phyloP scores from a whole-genome alignment of 2,329 filamentous ascomycete species.

The Pseudopyrenochaeta lycopersici region DNA sequence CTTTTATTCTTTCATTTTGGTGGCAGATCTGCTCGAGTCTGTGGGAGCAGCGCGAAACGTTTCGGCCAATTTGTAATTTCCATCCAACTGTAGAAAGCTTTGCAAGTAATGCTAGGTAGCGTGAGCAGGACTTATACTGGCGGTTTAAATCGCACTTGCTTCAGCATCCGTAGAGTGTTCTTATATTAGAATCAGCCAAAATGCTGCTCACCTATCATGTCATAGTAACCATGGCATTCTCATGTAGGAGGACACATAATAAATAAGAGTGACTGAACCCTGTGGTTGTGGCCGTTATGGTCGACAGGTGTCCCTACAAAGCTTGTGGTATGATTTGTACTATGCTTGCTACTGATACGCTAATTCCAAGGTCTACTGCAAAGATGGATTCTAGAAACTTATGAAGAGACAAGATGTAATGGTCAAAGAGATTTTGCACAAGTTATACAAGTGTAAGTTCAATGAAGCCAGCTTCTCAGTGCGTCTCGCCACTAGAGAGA shows the following conservation, averaged over 20 bases:
- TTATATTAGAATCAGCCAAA: background rate
- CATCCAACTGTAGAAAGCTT: background rate
- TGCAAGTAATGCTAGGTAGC: background rate
- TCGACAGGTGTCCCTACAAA: too few relatives aligned
- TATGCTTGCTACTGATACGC: too few relatives aligned
- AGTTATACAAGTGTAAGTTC: too few relatives aligned
- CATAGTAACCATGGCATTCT: background rate
- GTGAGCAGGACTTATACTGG: background rate
- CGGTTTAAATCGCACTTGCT: background rate
- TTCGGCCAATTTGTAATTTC: background rate
- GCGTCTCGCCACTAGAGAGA: too few relatives aligned
- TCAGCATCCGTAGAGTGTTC: background rate
- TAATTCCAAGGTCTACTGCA: too few relatives aligned
- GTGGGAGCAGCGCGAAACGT: background rate
- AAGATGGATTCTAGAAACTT: too few relatives aligned
- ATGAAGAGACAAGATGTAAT: too few relatives aligned
- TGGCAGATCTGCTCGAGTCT: too few relatives aligned
- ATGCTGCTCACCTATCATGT: background rate
- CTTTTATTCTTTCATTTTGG: too few relatives aligned
- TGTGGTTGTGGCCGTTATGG: background rate
- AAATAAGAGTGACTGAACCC: background rate
- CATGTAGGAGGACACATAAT: background rate
- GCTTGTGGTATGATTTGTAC: too few relatives aligned
- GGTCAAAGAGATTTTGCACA: too few relatives aligned
- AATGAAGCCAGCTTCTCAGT: too few relatives aligned